Evolutionary conservation across 2,329 filamentous ascomycete species (phyloP).

Genomic region (Arthrobotrys sinensis): DNA sequence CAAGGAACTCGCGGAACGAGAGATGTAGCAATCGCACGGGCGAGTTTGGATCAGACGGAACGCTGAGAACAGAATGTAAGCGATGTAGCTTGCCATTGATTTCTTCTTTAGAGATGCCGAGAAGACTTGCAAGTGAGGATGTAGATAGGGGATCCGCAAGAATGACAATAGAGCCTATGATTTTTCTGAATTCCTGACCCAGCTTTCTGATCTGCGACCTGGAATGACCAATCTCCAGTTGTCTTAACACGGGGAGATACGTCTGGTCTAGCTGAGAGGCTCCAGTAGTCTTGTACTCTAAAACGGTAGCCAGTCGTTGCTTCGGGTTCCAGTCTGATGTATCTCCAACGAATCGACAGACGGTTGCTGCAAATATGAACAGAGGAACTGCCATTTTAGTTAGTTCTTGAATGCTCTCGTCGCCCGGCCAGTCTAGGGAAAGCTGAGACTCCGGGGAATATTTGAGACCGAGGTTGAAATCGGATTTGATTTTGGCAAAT

Average conservation of each 20-base stretch:
- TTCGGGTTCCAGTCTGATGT: constrained; percentile 10
- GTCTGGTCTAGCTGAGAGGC: constrained; percentile 27
- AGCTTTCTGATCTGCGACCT: not conserved
- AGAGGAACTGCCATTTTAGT: constrained; percentile 61
- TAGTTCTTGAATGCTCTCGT: constrained; percentile 59
- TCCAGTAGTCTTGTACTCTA: constrained; percentile 14
- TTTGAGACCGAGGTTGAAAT: constrained; percentile 1
- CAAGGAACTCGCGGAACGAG: constrained; percentile 31
- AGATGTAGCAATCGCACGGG: constrained; percentile 22
- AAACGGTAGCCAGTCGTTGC: constrained; percentile 26
- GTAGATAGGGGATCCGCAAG: constrained; percentile 13
- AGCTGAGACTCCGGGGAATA: not conserved
- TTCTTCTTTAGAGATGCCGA: not conserved
- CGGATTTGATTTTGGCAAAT: constrained; percentile 54
- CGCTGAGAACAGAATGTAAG: constrained; percentile 20
- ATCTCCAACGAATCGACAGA: constrained; percentile 64
- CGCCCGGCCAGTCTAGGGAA: constrained; percentile 55
- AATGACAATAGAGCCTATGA: constrained; percentile 19
- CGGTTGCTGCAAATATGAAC: constrained; percentile 65
- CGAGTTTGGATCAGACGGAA: not conserved
- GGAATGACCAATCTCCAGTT: not conserved
- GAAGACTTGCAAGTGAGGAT: constrained; percentile 24
- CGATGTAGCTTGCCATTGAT: not conserved
- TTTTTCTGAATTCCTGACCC: constrained; percentile 3
- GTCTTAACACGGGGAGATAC: constrained; percentile 25